Percentiles rank a stretch among this genome's conserved stretches.
Evolutionary conservation across 441 rosid genomes (phyloP).

Genomic region (Erodium trifolium): DNA sequence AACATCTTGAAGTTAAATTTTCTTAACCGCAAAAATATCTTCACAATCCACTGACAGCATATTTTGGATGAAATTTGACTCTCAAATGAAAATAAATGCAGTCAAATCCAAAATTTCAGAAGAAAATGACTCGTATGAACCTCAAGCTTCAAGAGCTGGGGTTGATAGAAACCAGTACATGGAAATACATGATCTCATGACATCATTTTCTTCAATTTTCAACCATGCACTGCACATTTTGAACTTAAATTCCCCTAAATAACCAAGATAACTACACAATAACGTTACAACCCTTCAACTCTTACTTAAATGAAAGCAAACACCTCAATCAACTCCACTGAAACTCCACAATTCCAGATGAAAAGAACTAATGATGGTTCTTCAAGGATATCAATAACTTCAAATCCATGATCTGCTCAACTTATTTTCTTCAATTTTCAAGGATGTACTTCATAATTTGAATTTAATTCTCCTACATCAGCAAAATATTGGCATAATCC

Average conservation of each 20-base stretch:
- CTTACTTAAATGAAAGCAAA: background rate
- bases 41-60: background rate
- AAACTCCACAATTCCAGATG: background rate
- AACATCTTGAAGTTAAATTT: background rate
- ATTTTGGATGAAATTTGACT: background rate
- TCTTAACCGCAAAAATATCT: background rate
- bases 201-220: background rate
- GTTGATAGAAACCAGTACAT: background rate
- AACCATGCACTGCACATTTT: background rate
- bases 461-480: background rate
- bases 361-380: background rate
- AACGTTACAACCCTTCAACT: background rate
- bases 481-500: background rate
- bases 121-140: background rate
- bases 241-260: background rate
- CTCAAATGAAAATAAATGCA: conserved; percentile 1
- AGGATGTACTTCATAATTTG: background rate
- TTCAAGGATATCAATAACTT: background rate
- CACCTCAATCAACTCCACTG: background rate
- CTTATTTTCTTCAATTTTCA: background rate
- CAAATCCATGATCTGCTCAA: background rate
- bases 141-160: background rate
- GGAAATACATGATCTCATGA: background rate
- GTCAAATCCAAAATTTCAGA: background rate
- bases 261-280: background rate